Percentiles rank a stretch among this genome's conserved stretches.
These are phyloP conservation scores for Hippophae gyantsensis DNA, from an alignment of 306 rosid species.

Conservation along the genomic window DNA sequence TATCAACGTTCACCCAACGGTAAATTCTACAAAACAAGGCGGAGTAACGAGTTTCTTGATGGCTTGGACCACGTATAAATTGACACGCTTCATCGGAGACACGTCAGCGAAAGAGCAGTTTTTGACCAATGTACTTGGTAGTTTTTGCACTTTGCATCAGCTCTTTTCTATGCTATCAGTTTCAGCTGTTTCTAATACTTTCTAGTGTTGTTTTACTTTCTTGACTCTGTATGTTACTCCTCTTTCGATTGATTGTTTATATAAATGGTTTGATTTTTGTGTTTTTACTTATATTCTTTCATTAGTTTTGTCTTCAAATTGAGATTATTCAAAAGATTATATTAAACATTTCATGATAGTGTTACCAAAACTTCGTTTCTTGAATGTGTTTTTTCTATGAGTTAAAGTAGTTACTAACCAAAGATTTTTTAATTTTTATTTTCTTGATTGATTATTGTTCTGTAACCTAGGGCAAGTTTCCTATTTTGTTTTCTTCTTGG, in stretches of 20 bases:
- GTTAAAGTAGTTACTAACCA: too few species aligned
- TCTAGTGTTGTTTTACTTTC: background rate
- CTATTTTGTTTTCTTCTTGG: too few species aligned
- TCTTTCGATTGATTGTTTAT: background rate
- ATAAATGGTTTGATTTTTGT: background rate
- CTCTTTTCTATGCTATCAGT: conserved; percentile 5
- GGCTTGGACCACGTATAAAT: background rate
- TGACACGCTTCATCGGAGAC: background rate
- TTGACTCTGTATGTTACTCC: conserved; percentile 6
- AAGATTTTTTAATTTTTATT: too few species aligned
- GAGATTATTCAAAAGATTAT: too few species aligned
- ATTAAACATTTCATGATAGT: too few species aligned
- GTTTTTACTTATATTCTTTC: background rate
- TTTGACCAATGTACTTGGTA: background rate
- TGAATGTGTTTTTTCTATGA: too few species aligned
- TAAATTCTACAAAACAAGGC: background rate
- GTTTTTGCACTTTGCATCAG: background rate
- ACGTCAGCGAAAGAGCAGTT: conserved; percentile 3
- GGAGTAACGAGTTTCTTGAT: background rate
- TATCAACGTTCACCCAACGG: conserved; percentile 4
- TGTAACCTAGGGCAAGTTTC: too few species aligned
- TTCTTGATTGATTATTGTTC: too few species aligned
- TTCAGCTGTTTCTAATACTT: background rate
- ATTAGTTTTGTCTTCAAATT: too few species aligned
- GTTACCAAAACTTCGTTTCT: too few species aligned